Percentiles rank a stretch among this genome's conserved stretches.
These are phyloP conservation scores for Cyclotella baltica DNA, from an alignment of 108 stramenopile genomes.

Conservation along the genomic window DNA sequence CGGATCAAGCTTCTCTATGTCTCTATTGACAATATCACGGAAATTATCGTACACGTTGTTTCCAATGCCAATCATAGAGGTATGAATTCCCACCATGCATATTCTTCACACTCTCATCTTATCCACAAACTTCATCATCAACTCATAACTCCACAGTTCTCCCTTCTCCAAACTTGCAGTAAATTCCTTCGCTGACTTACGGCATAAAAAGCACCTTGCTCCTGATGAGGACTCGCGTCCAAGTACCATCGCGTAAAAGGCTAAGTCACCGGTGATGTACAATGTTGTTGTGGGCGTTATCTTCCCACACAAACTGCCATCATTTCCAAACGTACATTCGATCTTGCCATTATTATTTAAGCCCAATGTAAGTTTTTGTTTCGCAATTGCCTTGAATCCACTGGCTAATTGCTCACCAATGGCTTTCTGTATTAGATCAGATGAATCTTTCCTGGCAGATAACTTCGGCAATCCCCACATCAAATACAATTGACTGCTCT, in stretches of 20 bases:
- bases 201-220: not conserved
- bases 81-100: not conserved
- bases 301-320: too few relatives aligned
- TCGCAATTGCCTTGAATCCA: not conserved
- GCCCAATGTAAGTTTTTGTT: not conserved
- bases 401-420: not conserved
- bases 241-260: not conserved
- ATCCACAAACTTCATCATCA: not conserved
- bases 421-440: not conserved
- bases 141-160: not conserved
- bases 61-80: not conserved
- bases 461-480: not conserved
- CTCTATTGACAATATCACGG: not conserved
- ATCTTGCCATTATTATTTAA: too few relatives aligned
- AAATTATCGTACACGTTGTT: not conserved
- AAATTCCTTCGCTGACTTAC: not conserved
- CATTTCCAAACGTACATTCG: too few relatives aligned
- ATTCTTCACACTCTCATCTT: not conserved
- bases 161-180: not conserved
- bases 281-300: too few relatives aligned
- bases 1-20: constrained; percentile 3
- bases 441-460: not conserved
- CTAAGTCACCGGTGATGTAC: not conserved
- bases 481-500: not conserved
- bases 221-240: not conserved